These are phyloP conservation scores for Phytophthora sojae DNA, from an alignment of 352 stramenopile species.

Conservation along the genomic window DNA sequence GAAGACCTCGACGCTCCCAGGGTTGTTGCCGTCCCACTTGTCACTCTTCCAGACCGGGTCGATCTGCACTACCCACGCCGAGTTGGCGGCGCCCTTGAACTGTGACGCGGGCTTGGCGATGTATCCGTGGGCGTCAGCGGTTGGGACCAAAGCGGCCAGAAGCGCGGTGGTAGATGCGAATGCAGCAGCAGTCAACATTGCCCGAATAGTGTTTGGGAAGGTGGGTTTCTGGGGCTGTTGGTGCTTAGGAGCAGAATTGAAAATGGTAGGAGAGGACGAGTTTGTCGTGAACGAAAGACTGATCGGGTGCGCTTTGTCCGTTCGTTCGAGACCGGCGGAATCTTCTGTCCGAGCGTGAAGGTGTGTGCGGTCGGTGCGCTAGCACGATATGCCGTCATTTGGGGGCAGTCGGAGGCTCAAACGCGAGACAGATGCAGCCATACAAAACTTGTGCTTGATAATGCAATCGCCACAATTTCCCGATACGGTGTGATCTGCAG, in stretches of 20 bases:
- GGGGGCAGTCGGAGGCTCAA: too few species aligned
- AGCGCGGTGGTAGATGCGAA: neutral
- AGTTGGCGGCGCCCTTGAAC: constrained; percentile 12
- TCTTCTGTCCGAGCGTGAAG: neutral
- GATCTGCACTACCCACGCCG: constrained; percentile 22
- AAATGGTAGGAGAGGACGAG: neutral
- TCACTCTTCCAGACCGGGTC: constrained; percentile 10
- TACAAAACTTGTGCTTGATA: neutral
- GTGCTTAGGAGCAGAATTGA: neutral
- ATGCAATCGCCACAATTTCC: neutral
- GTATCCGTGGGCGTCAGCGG: constrained; percentile 22
- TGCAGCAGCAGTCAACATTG: constrained; percentile 3
- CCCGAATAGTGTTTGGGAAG: neutral
- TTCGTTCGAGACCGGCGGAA: neutral
- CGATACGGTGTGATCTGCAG: neutral
- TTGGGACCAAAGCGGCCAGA: neutral
- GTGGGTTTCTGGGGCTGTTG: neutral
- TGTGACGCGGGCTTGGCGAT: constrained; percentile 12
- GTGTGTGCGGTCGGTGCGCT: too few species aligned
- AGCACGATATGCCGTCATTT: too few species aligned
- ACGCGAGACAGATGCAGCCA: neutral
- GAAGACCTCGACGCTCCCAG: neutral
- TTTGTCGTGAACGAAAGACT: neutral
- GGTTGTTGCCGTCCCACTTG: constrained; percentile 9
- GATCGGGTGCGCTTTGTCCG: neutral